phyloP scores from a whole-genome alignment of 116 monocot genomes.

The Trichopus zeylanicus region DNA sequence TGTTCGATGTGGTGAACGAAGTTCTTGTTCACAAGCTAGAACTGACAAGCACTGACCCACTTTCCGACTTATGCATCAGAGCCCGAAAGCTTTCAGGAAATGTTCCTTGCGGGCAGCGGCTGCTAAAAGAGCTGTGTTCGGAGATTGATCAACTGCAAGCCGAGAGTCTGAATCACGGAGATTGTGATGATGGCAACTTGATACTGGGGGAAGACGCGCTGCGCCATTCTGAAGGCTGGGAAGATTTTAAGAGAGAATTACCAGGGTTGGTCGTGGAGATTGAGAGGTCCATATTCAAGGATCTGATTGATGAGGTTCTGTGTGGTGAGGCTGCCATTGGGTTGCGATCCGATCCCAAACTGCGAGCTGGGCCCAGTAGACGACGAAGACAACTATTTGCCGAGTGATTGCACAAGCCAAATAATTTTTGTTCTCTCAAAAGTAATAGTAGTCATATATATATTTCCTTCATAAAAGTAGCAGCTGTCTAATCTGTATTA shows the following conservation, averaged over 20 bases:
- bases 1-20: constrained; percentile 69
- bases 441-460: too few species aligned
- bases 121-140: neutral
- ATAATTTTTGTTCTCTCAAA: neutral
- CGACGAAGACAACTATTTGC: constrained; percentile 37
- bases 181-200: constrained; percentile 5
- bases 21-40: constrained; percentile 39
- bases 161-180: neutral
- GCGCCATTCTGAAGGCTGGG: constrained; percentile 30
- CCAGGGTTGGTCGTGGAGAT: constrained; percentile 59
- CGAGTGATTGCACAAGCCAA: constrained; percentile 3
- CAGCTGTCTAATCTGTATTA: too few species aligned
- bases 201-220: constrained; percentile 30
- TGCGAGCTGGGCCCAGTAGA: constrained; percentile 18
- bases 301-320: constrained; percentile 60
- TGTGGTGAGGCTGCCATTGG: constrained; percentile 10
- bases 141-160: neutral
- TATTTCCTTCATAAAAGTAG: too few species aligned
- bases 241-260: constrained; percentile 22
- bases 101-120: neutral
- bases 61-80: neutral
- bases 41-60: neutral
- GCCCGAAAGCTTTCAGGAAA: neutral
- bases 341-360: too few species aligned
- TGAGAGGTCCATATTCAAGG: constrained; percentile 83